A percentile compares a stretch with the other conserved stretches of the same genome.
Evolutionary conservation across 2,329 filamentous ascomycete genomes (phyloP).

Genomic region (Aspergillus novofumigatus): DNA sequence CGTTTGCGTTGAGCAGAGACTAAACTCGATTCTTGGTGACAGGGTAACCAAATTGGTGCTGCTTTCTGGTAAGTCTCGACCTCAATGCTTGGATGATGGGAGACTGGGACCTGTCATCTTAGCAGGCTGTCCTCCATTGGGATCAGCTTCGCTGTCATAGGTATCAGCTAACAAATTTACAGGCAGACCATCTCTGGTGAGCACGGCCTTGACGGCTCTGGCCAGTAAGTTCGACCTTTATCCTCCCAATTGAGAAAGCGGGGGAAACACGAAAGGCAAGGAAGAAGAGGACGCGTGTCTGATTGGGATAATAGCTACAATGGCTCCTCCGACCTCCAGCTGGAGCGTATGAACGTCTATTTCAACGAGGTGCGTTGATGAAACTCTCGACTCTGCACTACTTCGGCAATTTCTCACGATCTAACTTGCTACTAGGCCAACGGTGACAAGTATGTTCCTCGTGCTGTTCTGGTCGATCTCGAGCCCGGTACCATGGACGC

Average conservation of each 20-base stretch:
- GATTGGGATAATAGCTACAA: constrained; percentile 65
- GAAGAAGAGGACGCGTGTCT: not conserved
- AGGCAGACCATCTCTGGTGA: constrained; percentile 79
- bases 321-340: constrained; percentile 95
- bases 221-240: constrained; percentile 66
- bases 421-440: constrained; percentile 48
- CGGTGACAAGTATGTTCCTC: constrained; percentile 98
- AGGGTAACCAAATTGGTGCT: constrained; percentile 99
- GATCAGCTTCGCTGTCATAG: not conserved
- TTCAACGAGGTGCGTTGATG: constrained; percentile 71
- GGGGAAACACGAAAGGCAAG: not conserved
- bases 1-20: not conserved
- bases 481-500: constrained; percentile 99
- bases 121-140: not conserved
- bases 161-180: constrained; percentile 35
- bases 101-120: not conserved
- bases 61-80: constrained; percentile 75
- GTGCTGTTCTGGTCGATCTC: constrained; percentile 97
- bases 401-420: not conserved
- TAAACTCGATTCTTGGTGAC: constrained; percentile 26
- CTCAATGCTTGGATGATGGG: not conserved
- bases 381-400: no score
- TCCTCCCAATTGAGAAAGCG: not conserved
- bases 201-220: constrained; percentile 94
- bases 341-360: constrained; percentile 99